These are phyloP conservation scores for Antitrichia curtipendula DNA, from an alignment of 225 moss, liverwort and hornwort species.

Conservation along the genomic window DNA sequence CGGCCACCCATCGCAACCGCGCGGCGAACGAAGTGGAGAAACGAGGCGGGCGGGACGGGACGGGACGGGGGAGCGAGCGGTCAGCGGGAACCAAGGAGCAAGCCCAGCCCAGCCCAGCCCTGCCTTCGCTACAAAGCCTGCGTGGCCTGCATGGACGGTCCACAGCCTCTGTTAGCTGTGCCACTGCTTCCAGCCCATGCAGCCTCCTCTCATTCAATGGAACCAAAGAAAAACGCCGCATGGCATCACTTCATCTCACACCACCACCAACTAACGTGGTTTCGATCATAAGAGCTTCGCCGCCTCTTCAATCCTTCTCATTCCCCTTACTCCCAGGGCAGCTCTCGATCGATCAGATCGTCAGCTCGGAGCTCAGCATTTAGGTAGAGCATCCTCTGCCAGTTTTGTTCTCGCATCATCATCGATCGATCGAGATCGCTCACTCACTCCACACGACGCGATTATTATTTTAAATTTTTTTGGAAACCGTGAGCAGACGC, in stretches of 20 bases:
- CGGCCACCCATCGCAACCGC: not conserved
- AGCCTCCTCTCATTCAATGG: not conserved
- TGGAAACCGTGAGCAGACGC: no score
- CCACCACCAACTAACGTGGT: not conserved
- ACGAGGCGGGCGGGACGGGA: not conserved
- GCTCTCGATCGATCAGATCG: not conserved
- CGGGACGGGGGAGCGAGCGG: no score
- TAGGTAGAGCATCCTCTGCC: not conserved
- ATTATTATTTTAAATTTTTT: no score
- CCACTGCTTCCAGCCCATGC: not conserved
- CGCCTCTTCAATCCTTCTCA: not conserved
- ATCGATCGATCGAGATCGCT: not conserved
- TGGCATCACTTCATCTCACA: not conserved
- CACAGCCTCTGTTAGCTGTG: not conserved
- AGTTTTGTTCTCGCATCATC: not conserved
- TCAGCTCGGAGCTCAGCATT: not conserved
- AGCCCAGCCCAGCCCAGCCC: not conserved
- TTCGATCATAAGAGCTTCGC: not conserved
- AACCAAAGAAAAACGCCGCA: not conserved
- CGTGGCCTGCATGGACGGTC: constrained; percentile 41
- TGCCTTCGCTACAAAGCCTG: not conserved
- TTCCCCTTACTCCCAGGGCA: not conserved
- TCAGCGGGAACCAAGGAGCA: not conserved
- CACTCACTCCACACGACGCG: not conserved
- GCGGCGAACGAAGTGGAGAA: not conserved